These are phyloP conservation scores for Penicillium psychrosexuale DNA, from an alignment of 2,329 filamentous ascomycete genomes.

Conservation along the genomic window DNA sequence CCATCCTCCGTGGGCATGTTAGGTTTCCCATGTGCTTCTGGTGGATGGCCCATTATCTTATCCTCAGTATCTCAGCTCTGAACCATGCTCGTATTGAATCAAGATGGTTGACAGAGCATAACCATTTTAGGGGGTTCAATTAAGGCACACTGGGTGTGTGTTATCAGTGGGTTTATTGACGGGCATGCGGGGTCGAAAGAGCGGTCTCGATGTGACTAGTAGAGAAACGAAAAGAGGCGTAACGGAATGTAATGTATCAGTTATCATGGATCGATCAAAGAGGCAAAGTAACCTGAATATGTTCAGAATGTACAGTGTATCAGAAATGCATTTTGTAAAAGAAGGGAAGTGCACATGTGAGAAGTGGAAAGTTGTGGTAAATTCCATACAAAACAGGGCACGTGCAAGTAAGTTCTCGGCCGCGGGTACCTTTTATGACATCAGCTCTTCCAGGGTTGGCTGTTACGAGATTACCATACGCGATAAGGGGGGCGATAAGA, in stretches of 20 bases:
- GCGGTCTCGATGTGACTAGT: slow-evolving; percentile 3
- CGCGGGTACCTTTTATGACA: background rate
- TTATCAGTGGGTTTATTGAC: background rate
- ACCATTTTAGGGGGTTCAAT: background rate
- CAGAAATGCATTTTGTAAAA: too few species aligned
- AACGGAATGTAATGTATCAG: background rate
- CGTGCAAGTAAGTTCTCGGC: background rate
- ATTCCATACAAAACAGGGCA: background rate
- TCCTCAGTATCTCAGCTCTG: background rate
- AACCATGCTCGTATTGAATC: background rate
- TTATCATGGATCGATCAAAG: background rate
- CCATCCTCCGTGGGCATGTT: background rate
- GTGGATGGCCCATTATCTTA: slow-evolving; percentile 1
- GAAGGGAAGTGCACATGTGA: too few species aligned
- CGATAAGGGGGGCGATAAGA: slow-evolving; percentile 3
- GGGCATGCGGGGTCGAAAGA: slow-evolving; percentile 6
- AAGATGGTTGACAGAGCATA: background rate
- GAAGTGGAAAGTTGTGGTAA: too few species aligned
- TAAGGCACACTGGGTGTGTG: background rate
- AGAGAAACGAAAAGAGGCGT: background rate
- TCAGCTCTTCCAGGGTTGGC: background rate
- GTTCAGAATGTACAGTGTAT: too few species aligned
- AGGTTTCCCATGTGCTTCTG: background rate
- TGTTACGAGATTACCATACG: background rate
- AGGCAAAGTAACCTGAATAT: too few species aligned